A percentile compares a stretch with the other conserved stretches of the same genome.
Conservation (phyloP, 1,139 yeast species). For the Ashbya aceris region DNA sequence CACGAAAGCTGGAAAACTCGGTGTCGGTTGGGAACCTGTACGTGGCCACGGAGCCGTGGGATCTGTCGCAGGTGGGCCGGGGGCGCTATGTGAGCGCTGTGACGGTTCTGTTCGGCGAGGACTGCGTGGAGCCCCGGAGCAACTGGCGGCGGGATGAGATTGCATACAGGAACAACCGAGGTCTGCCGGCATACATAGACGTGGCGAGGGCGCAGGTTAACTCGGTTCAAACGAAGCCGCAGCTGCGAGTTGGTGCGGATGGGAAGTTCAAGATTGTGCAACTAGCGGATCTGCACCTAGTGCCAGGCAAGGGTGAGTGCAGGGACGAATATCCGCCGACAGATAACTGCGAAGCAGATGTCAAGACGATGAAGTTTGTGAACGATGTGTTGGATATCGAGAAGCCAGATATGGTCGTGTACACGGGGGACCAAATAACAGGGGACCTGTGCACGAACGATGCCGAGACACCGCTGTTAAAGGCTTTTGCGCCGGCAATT, state of each 20-base stretch:
- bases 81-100: constrained; percentile 27
- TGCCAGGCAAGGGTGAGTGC: constrained; percentile 70
- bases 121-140: constrained; percentile 68
- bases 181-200: constrained; percentile 16
- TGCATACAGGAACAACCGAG: constrained; percentile 8
- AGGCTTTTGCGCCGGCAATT: constrained; percentile 68
- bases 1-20: not conserved
- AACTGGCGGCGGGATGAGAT: constrained; percentile 47
- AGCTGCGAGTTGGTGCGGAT: constrained; percentile 27
- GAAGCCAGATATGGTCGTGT: constrained; percentile 68
- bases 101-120: constrained; percentile 62
- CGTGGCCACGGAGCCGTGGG: constrained; percentile 3
- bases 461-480: constrained; percentile 65
- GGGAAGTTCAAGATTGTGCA: constrained; percentile 69
- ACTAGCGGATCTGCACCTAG: constrained; percentile 77
- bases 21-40: constrained; percentile 5
- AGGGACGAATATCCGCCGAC: constrained; percentile 54
- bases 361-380: constrained; percentile 54
- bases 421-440: constrained; percentile 81
- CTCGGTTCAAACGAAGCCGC: constrained; percentile 16
- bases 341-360: constrained; percentile 62
- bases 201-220: constrained; percentile 19
- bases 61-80: not conserved
- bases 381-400: constrained; percentile 57
- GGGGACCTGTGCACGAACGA: constrained; percentile 56